Evolutionary conservation across 2,329 filamentous ascomycete species (phyloP).

Genomic region (Rugonectria rugulosa): DNA sequence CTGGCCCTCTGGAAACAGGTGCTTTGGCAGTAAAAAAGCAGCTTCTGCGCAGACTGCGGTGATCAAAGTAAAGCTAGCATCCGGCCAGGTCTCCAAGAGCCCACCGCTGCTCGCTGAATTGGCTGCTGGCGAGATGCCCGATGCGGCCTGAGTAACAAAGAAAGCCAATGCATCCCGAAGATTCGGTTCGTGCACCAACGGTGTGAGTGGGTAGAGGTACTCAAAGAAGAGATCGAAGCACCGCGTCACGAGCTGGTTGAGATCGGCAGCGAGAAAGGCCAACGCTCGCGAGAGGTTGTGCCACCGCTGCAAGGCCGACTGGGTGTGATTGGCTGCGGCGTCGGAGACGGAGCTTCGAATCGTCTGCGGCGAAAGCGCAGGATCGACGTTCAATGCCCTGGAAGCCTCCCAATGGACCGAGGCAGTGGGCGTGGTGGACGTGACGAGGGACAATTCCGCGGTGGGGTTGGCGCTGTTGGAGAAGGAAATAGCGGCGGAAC

Average conservation of each 20-base stretch:
- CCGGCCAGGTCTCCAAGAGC: conserved; percentile 42
- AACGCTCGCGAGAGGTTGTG: conserved; percentile 35
- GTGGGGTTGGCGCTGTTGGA: conserved; percentile 20
- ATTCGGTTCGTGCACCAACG: conserved; percentile 51
- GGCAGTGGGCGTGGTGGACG: conserved; percentile 24
- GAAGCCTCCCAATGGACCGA: conserved; percentile 33
- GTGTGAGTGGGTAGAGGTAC: conserved; percentile 52
- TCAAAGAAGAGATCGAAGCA: conserved; percentile 52
- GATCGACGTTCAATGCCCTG: conserved; percentile 21
- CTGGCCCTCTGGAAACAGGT: conserved; percentile 50
- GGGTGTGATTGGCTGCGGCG: conserved; percentile 3
- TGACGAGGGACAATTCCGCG: conserved; percentile 25
- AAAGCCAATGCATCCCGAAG: conserved; percentile 46
- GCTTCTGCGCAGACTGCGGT: conserved; percentile 54
- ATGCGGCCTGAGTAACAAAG: conserved; percentile 35
- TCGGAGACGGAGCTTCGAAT: conserved; percentile 27
- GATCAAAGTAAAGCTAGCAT: conserved; percentile 50
- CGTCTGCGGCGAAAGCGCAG: conserved; percentile 35
- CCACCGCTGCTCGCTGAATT: conserved; percentile 11
- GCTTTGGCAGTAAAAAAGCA: conserved; percentile 48
- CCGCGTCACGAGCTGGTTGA: conserved; percentile 39
- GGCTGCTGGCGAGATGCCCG: conserved; percentile 16
- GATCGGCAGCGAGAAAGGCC: conserved; percentile 32
- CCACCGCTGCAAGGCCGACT: conserved; percentile 42
- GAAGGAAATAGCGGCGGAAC: conserved; percentile 7